Evolutionary conservation across 2,329 filamentous ascomycete species (phyloP).

Genomic region (Hyphodiscus sp.): DNA sequence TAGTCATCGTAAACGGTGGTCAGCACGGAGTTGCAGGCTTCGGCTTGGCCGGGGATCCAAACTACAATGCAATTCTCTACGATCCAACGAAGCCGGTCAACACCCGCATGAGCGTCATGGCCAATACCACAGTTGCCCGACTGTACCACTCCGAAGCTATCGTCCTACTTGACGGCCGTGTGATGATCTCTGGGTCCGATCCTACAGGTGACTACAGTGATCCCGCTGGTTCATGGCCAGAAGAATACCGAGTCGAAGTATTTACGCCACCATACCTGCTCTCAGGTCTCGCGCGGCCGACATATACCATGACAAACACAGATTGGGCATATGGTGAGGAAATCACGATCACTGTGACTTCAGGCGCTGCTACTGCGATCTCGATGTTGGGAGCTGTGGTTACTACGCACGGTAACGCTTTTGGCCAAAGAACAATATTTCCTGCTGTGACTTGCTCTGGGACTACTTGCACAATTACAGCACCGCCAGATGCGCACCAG

Average conservation of each 20-base stretch:
- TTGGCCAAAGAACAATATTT: constrained; percentile 60
- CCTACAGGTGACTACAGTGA: constrained; percentile 25
- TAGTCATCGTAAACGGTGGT: constrained; percentile 57
- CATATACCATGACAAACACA: constrained; percentile 42
- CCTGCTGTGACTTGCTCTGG: constrained; percentile 46
- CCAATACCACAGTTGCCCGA: constrained; percentile 56
- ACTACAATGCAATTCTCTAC: constrained; percentile 55
- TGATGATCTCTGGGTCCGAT: constrained; percentile 48
- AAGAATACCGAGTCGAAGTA: constrained; percentile 56
- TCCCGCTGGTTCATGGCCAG: neutral
- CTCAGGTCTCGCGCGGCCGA: constrained; percentile 42
- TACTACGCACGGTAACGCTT: constrained; percentile 25
- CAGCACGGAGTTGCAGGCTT: constrained; percentile 55
- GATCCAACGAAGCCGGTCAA: constrained; percentile 48
- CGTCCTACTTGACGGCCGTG: constrained; percentile 54
- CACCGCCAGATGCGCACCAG: constrained; percentile 49
- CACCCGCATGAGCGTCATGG: constrained; percentile 54
- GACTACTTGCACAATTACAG: constrained; percentile 46
- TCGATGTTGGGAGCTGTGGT: neutral
- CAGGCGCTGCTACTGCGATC: neutral
- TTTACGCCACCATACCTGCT: constrained; percentile 57
- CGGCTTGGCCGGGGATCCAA: constrained; percentile 48
- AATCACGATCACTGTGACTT: constrained; percentile 4
- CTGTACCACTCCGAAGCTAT: constrained; percentile 60
- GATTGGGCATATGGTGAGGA: constrained; percentile 41